These are phyloP conservation scores for Salix arbutifolia DNA, from an alignment of 345 rosid genomes.

Conservation along the genomic window DNA sequence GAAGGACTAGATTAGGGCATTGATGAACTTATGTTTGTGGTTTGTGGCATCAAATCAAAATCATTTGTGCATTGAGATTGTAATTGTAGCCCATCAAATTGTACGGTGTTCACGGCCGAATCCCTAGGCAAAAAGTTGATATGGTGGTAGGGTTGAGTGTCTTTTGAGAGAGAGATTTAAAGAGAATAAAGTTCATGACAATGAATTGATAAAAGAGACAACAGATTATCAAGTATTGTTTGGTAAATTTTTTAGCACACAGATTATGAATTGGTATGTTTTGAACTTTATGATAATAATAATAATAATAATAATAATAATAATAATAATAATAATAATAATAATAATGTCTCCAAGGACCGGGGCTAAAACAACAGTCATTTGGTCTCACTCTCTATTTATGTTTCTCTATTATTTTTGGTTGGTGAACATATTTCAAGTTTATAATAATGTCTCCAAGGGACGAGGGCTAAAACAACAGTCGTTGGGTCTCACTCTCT, in stretches of 20 bases:
- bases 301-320: not conserved
- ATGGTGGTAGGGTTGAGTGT: not conserved
- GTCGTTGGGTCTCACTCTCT: not conserved
- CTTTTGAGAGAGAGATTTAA: not conserved
- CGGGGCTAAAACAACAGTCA: not conserved
- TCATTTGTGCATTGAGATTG: slow-evolving; percentile 13
- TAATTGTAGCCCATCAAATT: slow-evolving; percentile 12
- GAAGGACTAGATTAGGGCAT: not conserved
- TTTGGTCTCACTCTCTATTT: not conserved
- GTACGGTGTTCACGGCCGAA: slow-evolving; percentile 30
- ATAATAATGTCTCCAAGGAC: not conserved
- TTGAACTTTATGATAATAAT: not conserved
- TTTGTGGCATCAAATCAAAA: slow-evolving; percentile 28
- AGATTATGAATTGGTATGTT: not conserved
- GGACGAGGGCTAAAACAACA: not conserved
- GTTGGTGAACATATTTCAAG: not conserved
- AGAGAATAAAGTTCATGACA: slow-evolving; percentile 1
- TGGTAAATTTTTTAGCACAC: not conserved
- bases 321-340: not conserved
- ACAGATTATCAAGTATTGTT: slow-evolving; percentile 5
- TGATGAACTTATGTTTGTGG: not conserved
- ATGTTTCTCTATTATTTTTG: not conserved
- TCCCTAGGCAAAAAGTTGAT: slow-evolving; percentile 27
- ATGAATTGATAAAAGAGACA: slow-evolving; percentile 14
- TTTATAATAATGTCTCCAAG: not conserved